Evolutionary conservation across 306 rosid species (phyloP).

Genomic region (Spatholobus suberectus): DNA sequence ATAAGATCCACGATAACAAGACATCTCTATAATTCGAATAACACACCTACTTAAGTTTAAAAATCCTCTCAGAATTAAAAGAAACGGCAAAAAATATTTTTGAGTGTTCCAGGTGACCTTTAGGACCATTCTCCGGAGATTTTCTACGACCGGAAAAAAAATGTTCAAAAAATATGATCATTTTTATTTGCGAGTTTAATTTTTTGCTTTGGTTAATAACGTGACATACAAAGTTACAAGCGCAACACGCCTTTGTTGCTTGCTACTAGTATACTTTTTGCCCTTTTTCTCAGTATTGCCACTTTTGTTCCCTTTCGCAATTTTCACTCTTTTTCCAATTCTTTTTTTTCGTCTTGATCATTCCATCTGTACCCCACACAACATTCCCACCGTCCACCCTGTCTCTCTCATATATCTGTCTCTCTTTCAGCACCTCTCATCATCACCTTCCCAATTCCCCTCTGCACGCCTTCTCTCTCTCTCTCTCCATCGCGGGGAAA

Average conservation of each 20-base stretch:
- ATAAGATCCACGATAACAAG: too few relatives aligned
- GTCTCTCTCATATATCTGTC: constrained; percentile 43
- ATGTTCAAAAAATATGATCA: too few relatives aligned
- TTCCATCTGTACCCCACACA: constrained; percentile 42
- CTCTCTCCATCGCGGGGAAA: background rate
- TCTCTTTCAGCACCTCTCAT: constrained; percentile 44
- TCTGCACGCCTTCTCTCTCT: constrained; percentile 48
- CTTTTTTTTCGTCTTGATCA: constrained; percentile 7
- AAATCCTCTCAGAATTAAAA: too few relatives aligned
- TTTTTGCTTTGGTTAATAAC: background rate
- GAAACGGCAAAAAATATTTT: too few relatives aligned
- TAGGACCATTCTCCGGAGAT: too few relatives aligned
- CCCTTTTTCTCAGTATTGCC: background rate
- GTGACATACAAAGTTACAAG: background rate
- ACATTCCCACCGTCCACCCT: constrained; percentile 15
- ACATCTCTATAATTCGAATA: too few relatives aligned
- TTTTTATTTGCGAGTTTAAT: too few relatives aligned
- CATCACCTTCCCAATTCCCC: constrained; percentile 48
- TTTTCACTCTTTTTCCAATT: background rate
- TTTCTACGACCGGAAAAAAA: too few relatives aligned
- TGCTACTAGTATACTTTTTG: background rate
- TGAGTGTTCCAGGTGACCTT: too few relatives aligned
- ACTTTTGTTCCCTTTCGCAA: background rate
- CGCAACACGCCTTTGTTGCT: constrained; percentile 3
- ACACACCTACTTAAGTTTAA: too few relatives aligned